phyloP scores from a whole-genome alignment of 352 stramenopile species.

The Plasmopara viticola region DNA sequence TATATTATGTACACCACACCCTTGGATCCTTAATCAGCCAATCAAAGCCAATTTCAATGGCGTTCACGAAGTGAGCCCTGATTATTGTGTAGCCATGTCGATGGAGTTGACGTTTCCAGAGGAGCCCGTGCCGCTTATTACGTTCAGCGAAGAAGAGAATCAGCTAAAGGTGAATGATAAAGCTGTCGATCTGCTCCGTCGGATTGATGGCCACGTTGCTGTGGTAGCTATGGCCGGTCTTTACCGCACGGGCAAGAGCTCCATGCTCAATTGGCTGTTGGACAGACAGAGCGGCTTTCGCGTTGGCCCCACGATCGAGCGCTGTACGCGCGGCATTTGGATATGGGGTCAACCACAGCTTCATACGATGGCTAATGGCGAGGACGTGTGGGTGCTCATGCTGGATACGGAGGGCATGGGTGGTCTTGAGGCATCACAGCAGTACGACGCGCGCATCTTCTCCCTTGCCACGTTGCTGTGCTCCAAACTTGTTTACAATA shows the following conservation, averaged over 20 bases:
- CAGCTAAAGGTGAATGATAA: conserved; percentile 77
- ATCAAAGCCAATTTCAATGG: conserved; percentile 3
- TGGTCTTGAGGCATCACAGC: conserved; percentile 72
- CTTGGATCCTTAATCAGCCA: conserved; percentile 5
- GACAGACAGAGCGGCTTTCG: conserved; percentile 63
- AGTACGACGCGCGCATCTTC: conserved; percentile 87
- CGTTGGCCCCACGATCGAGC: conserved; percentile 75
- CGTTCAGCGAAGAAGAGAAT: conserved; percentile 79
- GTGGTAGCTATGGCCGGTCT: conserved; percentile 81
- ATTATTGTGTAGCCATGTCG: conserved; percentile 18
- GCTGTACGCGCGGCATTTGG: conserved; percentile 85
- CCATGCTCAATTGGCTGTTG: conserved; percentile 84
- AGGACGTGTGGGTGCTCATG: conserved; percentile 76
- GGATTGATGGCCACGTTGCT: conserved; percentile 70
- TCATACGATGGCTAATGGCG: conserved; percentile 51
- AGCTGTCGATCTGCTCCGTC: conserved; percentile 52
- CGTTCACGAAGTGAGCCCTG: conserved; percentile 2
- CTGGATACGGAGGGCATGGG: conserved; percentile 86
- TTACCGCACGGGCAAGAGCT: conserved; percentile 85
- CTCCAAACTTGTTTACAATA: conserved; percentile 88
- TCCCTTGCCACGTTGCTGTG: conserved; percentile 78
- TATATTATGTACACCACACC: not conserved
- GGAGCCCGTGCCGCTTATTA: conserved; percentile 78
- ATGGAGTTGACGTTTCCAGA: conserved; percentile 45
- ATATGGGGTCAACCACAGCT: conserved; percentile 70